Evolutionary conservation across 2,329 filamentous ascomycete genomes (phyloP), one percentile per base, ranked within the genome.

Genomic region (Ophiostoma ips): DNA sequence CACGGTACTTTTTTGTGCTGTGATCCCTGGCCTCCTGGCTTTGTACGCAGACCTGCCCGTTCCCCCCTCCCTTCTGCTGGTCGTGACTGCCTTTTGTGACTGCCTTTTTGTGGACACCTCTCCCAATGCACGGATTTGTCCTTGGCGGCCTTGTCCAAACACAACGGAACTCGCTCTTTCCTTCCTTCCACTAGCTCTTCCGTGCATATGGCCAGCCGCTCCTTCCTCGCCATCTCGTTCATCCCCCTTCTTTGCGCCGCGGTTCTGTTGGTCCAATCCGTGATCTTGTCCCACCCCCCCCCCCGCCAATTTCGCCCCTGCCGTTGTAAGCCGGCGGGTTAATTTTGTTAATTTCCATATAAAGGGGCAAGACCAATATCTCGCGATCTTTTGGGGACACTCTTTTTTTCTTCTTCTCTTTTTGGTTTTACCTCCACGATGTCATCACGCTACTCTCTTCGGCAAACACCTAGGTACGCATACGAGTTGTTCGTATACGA

Each of bases 381-480:
- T 28, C 31, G 11, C 28, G 16, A 34, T 45, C 30, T 16, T 15
- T 33, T 15, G 10, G n/a, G 30, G 31, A 30, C 35, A 12, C 12
- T 24, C 36, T 44, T 24, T 30, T 12, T 41, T 16, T n/a, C n/a
- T n/a, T n/a, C n/a, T n/a, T n/a, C n/a, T n/a, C n/a, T n/a, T n/a
- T n/a, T n/a, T n/a, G n/a, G n/a, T n/a, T n/a, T n/a, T n/a, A 40
- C 24, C 15, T 30, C n/a, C 48, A 54, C 33, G 16, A 63, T 63
- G 61, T 60, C 61, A 24, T 50, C 56, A 24, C 55, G 62, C 55
- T 64, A 64, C 44, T 64, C 62, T 9, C 50, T 64, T 18, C 54
- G 62, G 46, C 60, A 63, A 50, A 64, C 62, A 36, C 62, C 62
- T 3, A 60, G 59, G 62, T 63, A 53, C 56, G 61, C 16, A 30